phyloP scores from a whole-genome alignment of 75 land plant species.

The Isoetes taiwanensis region DNA sequence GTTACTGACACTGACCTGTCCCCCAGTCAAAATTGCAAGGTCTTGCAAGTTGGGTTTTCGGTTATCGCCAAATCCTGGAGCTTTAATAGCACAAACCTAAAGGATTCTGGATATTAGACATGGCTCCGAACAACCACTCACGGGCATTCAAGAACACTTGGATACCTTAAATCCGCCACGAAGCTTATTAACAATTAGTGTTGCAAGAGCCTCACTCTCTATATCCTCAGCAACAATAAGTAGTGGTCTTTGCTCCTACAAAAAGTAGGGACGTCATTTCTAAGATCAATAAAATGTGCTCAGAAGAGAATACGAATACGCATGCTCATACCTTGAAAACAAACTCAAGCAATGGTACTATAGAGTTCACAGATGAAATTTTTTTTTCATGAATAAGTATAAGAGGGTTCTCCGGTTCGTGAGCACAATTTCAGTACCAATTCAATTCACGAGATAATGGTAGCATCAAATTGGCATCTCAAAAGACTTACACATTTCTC shows the following conservation, averaged over 20 bases:
- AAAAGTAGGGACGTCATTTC: neutral
- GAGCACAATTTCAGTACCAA: too few species aligned
- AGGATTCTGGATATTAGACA: neutral
- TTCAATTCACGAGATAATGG: neutral
- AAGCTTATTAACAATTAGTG: neutral
- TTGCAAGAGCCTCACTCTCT: neutral
- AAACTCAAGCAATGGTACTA: neutral
- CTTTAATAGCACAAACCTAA: slow-evolving; percentile 1
- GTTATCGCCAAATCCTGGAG: slow-evolving; percentile 4
- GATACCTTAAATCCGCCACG: slow-evolving; percentile 2
- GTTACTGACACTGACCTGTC: too few species aligned
- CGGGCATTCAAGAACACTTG: neutral
- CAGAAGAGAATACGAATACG: too few species aligned
- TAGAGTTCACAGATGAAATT: neutral
- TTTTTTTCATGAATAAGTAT: slow-evolving; percentile 4
- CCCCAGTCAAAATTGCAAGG: neutral
- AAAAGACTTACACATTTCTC: slow-evolving; percentile 4
- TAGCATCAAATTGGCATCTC: neutral
- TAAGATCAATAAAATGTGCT: neutral
- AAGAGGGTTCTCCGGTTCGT: slow-evolving; percentile 2
- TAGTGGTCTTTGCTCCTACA: neutral
- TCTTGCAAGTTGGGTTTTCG: neutral
- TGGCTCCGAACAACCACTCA: neutral
- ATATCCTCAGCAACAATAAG: slow-evolving; percentile 6
- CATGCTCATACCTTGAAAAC: slow-evolving; percentile 1